A percentile compares a stretch with the other conserved stretches of the same genome.
Conservation (phyloP, 805 yeast species). For the Kuraishia ogatae region DNA sequence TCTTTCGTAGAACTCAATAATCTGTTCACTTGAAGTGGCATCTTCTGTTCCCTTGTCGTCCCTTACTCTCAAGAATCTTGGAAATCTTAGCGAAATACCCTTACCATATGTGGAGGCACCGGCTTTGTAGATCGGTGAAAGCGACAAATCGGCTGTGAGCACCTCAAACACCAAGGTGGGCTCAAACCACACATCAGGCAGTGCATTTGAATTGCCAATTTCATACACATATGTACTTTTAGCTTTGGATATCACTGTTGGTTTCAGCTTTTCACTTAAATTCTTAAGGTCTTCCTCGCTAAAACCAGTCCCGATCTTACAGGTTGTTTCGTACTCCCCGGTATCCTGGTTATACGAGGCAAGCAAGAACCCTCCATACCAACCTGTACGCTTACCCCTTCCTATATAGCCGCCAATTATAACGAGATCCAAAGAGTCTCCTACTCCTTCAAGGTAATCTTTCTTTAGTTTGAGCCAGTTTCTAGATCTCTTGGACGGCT, state of each 20-base stretch:
- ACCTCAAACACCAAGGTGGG: conserved; percentile 83
- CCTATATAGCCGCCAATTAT: conserved; percentile 94
- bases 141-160: conserved; percentile 80
- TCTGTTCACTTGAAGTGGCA: conserved; percentile 78
- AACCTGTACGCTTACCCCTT: conserved; percentile 88
- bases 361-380: conserved; percentile 88
- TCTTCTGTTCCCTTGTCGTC: conserved; percentile 84
- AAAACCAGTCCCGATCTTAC: conserved; percentile 97
- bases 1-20: conserved; percentile 72
- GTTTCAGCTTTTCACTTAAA: conserved; percentile 52
- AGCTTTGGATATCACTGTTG: conserved; percentile 57
- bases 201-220: conserved; percentile 46
- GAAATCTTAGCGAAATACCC: conserved; percentile 85
- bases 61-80: conserved; percentile 73
- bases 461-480: conserved; percentile 95
- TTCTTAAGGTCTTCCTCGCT: conserved; percentile 71
- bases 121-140: conserved; percentile 85
- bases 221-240: conserved; percentile 64
- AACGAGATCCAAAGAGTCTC: conserved; percentile 89
- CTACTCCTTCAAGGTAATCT: conserved; percentile 91
- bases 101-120: conserved; percentile 64
- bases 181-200: conserved; percentile 93
- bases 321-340: conserved; percentile 90
- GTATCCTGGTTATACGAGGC: conserved; percentile 88
- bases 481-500: conserved; percentile 90